Evolutionary conservation across 2,329 filamentous ascomycete species (phyloP), one percentile per base, ranked within the genome.

Genomic region (Bipolaris gigantea): DNA sequence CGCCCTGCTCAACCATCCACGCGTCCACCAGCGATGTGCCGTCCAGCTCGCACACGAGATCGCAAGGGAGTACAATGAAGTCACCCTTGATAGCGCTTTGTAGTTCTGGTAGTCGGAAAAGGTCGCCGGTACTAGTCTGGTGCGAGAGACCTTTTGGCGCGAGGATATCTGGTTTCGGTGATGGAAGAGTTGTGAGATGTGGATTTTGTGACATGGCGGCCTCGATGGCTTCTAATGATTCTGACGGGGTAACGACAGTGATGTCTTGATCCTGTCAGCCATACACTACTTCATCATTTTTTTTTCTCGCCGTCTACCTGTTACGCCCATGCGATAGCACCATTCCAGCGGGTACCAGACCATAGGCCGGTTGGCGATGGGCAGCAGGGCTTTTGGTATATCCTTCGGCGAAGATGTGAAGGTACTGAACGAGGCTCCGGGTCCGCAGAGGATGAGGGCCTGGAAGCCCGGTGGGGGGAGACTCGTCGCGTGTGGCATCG

Each of bases 61-160:
- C 94, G 74, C 94, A 99, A 0, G 94, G 93, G 4, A 99, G 80
- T 3, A 97, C 85, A 23, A 97, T 79, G 69, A 99, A 97, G 75
- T 99, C 91, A 11, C 86, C 85, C 49, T 85, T 91, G 64, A 99
- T 85, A 7, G 86, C 81, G n/a, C 81, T 80, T 69, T 89, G 87
- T 40, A 97, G 85, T 71, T 96, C 89, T 0, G 90, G 88, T 8
- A 96, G 81, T 9, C 92, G 85, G 48, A 99, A 83, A 18, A 97
- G 86, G 67, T 96, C 89, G 7, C 90, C 92, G 6, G 94, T 97
- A 47, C 92, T 92, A 0, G 89, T 96, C 55, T 90, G 94, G 67
- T 92, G 86, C 45, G 90, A 87, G 32, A 97, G 80, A 38, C 84
- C 86, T 63, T 81, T 78, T 1, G 93, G 93, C 0, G 92, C 88